These are phyloP conservation scores for Acer negundo DNA, from an alignment of 345 rosid genomes.

Conservation along the genomic window DNA sequence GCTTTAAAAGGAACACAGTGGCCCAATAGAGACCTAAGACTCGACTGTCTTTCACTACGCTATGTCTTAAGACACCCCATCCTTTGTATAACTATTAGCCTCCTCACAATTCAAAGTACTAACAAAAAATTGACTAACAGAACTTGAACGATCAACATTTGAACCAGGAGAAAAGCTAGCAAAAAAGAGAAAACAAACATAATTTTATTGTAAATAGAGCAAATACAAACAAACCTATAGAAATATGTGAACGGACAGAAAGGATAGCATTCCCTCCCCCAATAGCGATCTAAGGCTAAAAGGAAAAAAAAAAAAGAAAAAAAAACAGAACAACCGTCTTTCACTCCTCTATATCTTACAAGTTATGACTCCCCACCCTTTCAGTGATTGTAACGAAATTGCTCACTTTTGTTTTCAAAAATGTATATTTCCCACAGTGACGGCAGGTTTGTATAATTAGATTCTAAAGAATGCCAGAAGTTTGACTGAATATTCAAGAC, in stretches of 20 bases:
- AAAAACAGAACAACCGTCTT: neutral
- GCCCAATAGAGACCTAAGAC: neutral
- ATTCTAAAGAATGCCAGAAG: constrained; percentile 68
- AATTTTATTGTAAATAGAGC: neutral
- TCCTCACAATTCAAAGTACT: neutral
- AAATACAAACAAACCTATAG: neutral
- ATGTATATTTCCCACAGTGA: constrained; percentile 48
- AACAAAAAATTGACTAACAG: neutral
- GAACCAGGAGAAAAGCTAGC: neutral
- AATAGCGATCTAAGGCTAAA: too few relatives aligned
- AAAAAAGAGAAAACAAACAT: neutral
- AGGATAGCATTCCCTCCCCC: neutral
- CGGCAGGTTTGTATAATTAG: constrained; percentile 50
- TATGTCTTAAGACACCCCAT: constrained; percentile 7
- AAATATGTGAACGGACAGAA: neutral
- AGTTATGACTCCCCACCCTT: neutral
- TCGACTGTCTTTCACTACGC: too few relatives aligned
- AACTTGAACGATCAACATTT: neutral
- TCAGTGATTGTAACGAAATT: constrained; percentile 7
- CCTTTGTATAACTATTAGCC: neutral
- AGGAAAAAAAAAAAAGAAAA: too few relatives aligned
- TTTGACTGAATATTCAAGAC: constrained; percentile 73
- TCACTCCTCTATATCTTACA: neutral
- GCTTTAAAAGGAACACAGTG: constrained; percentile 59
- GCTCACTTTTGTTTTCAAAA: constrained; percentile 57